Evolutionary conservation across 179 eudicot species (phyloP).

Genomic region (Corrigiola litoralis): DNA sequence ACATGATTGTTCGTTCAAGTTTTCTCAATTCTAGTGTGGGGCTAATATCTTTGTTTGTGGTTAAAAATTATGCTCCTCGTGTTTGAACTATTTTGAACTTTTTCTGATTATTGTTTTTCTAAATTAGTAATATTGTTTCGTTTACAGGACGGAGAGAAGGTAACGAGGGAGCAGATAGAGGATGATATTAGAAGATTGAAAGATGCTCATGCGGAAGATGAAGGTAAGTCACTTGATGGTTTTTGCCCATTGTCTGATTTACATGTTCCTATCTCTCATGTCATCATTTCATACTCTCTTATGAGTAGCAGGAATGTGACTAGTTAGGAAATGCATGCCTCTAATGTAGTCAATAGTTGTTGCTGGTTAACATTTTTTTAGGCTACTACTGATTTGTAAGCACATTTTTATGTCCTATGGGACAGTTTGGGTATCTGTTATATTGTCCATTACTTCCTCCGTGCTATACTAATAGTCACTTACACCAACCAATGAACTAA

Average conservation of each 20-base stretch:
- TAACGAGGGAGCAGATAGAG: constrained; percentile 93
- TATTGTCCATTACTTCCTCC: no score
- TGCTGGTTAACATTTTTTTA: no score
- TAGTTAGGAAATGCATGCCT: no score
- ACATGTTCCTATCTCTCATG: not conserved
- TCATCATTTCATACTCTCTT: not conserved
- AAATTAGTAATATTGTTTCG: constrained; percentile 7
- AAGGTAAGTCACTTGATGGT: constrained; percentile 44
- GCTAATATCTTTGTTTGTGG: not conserved
- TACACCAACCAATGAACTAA: no score
- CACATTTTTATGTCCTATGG: no score
- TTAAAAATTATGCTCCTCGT: not conserved
- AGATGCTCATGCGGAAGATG: constrained; percentile 94
- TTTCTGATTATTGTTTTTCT: not conserved
- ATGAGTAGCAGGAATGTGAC: no score
- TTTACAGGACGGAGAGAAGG: constrained; percentile 68
- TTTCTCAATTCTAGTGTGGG: not conserved
- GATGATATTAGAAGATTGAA: constrained; percentile 80
- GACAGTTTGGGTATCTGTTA: no score
- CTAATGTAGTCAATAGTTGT: no score
- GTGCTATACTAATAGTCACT: no score
- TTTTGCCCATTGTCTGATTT: not conserved
- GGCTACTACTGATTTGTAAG: no score
- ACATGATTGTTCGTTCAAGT: not conserved
- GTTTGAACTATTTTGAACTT: not conserved